Evolutionary conservation across 2,329 filamentous ascomycete species (phyloP).

Genomic region (Calonectria montana): DNA sequence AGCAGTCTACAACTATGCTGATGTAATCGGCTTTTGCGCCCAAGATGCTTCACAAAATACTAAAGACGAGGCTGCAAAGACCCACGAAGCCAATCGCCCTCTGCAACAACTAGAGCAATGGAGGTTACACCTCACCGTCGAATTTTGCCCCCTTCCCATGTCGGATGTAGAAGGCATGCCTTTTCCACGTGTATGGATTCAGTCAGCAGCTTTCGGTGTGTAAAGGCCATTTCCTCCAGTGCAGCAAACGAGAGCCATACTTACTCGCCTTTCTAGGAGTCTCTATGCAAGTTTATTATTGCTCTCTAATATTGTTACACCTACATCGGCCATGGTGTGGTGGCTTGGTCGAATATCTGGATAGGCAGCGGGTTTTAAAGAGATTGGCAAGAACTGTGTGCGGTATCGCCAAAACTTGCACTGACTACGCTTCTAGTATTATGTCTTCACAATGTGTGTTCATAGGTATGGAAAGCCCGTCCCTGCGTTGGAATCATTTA

Average conservation of each 20-base stretch:
- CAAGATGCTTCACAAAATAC: background rate
- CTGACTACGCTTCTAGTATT: slow-evolving; percentile 51
- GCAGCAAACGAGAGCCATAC: background rate
- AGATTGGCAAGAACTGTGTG: slow-evolving; percentile 49
- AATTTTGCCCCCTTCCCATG: slow-evolving; percentile 54
- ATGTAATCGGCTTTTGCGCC: slow-evolving; percentile 65
- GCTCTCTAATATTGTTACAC: slow-evolving; percentile 62
- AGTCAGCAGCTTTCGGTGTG: slow-evolving; percentile 54
- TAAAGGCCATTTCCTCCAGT: slow-evolving; percentile 40
- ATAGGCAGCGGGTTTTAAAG: slow-evolving; percentile 37
- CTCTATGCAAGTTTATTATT: slow-evolving; percentile 63
- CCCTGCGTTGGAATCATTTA: background rate
- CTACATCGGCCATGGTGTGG: slow-evolving; percentile 32
- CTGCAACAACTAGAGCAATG: slow-evolving; percentile 42
- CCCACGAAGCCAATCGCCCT: background rate
- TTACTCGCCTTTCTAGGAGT: slow-evolving; percentile 46
- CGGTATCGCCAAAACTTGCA: slow-evolving; percentile 58
- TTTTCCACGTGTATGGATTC: slow-evolving; percentile 61
- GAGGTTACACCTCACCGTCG: slow-evolving; percentile 46
- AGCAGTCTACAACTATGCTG: slow-evolving; percentile 64
- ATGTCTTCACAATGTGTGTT: slow-evolving; percentile 56
- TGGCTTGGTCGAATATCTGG: slow-evolving; percentile 56
- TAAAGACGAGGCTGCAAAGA: background rate
- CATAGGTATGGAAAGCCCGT: background rate
- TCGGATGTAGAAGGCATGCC: slow-evolving; percentile 21